Base-by-base conservation (phyloP, 176 grass and related monocot species). In the Stipa capillata region DNA sequence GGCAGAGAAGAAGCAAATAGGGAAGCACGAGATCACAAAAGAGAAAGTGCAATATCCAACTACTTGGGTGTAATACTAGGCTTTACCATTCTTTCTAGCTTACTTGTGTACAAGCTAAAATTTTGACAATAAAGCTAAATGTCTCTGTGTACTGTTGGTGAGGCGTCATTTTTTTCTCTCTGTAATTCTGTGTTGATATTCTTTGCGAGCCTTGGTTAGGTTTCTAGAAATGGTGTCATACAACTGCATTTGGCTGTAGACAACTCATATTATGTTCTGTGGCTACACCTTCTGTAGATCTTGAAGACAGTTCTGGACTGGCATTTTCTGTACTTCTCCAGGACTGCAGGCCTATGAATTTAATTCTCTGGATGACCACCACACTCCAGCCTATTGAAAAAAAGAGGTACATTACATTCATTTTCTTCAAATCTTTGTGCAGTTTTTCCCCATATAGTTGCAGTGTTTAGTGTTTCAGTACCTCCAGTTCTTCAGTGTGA, bases 1-100 rank as follows among this genome's bases (percentile, higher is more conserved):
- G n/a, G n/a, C n/a, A n/a, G n/a, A n/a, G n/a, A n/a, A n/a, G n/a
- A n/a, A n/a, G n/a, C n/a, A n/a, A n/a, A n/a, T n/a, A n/a, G n/a
- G n/a, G n/a, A n/a, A n/a, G n/a, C n/a, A n/a, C n/a, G n/a, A n/a
- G n/a, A n/a, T n/a, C n/a, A n/a, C n/a, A n/a, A n/a, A n/a, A n/a
- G n/a, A n/a, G n/a, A n/a, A n/a, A 73, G 29, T 74, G n/a, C 49
- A 48, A 6, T 37, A 25, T 74, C 28, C 64, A 65, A 45, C 28
- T 57, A 58, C 73, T 86, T 48, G 29, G 49, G 29, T 58, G 28
- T 86, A 56, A 65, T 74, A 56, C 48, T 81, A 58, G 51, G 69
- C n/a, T 67, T 74, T 41, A 56, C 72, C 2, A 0, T 86, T 65
- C 27, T 86, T 80, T n/a, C n/a, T n/a, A n/a, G n/a, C n/a, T n/a